These are phyloP conservation scores for Gyromitra esculenta DNA, from an alignment of 2,329 filamentous ascomycete genomes.

Conservation along the genomic window DNA sequence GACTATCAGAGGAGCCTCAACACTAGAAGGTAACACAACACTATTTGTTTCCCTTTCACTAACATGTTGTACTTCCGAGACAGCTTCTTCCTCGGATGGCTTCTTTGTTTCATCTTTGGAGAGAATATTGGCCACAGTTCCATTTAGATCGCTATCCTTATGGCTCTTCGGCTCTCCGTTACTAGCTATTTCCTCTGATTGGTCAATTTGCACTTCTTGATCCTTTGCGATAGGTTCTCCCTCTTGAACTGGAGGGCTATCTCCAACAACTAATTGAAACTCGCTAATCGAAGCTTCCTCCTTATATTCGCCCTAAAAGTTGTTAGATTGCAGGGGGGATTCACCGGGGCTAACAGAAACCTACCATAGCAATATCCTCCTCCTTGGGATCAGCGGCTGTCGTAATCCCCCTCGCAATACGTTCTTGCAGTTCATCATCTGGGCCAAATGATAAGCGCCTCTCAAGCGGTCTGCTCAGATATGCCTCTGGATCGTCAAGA, in stretches of 20 bases:
- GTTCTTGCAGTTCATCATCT: conserved; percentile 34
- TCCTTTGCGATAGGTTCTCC: conserved; percentile 8
- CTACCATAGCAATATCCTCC: conserved; percentile 40
- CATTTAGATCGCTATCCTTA: not conserved
- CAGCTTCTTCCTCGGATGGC: not conserved
- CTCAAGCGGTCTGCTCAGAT: conserved; percentile 25
- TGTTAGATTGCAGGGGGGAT: conserved; percentile 13
- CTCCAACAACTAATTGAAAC: conserved; percentile 46
- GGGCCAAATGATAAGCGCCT: conserved; percentile 43
- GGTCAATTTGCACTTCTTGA: not conserved
- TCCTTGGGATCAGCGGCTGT: not conserved
- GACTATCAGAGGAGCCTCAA: not conserved
- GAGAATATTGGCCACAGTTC: not conserved
- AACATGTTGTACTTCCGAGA: not conserved
- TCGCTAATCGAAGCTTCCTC: conserved; percentile 7
- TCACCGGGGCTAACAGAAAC: not conserved
- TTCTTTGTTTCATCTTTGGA: not conserved
- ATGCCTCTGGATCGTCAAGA: conserved; percentile 25
- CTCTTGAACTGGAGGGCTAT: conserved; percentile 39
- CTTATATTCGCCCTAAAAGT: conserved; percentile 30
- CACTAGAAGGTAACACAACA: not conserved
- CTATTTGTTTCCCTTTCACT: conserved; percentile 11
- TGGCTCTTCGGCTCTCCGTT: not conserved
- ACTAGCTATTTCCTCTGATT: not conserved
- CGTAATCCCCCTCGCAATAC: conserved; percentile 24